phyloP scores from a whole-genome alignment of 2,329 filamentous ascomycete species.

The Bipolaris zeicola region DNA sequence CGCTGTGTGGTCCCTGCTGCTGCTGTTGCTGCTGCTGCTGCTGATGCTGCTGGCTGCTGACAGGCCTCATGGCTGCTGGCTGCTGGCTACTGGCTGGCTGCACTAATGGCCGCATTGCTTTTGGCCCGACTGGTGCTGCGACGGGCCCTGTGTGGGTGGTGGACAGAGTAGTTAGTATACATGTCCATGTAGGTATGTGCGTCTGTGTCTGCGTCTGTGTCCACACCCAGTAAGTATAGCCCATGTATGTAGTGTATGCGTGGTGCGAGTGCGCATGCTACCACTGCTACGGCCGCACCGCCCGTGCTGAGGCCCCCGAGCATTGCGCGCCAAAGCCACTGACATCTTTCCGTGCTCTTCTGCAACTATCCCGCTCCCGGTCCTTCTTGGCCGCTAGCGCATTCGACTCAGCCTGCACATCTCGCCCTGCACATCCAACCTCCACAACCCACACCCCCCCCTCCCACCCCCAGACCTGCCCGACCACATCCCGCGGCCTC shows the following conservation, averaged over 20 bases:
- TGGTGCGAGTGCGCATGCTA: background rate
- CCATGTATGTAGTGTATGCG: no score
- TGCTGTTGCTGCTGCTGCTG: no score
- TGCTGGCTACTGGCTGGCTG: background rate
- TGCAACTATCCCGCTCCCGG: constrained; percentile 17
- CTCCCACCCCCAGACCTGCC: constrained; percentile 2
- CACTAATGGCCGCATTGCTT: background rate
- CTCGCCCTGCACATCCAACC: constrained; percentile 16
- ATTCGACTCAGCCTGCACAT: constrained; percentile 17
- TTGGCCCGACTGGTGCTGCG: background rate
- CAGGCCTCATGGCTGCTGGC: background rate
- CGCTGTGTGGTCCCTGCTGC: constrained; percentile 3
- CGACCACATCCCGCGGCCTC: background rate
- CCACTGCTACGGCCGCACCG: background rate
- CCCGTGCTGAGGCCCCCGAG: constrained; percentile 4
- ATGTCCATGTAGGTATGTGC: no score
- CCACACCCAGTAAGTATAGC: no score
- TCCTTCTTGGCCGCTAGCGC: constrained; percentile 21
- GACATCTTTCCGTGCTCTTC: constrained; percentile 14
- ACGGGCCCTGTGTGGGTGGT: background rate
- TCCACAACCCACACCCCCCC: background rate
- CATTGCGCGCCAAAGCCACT: constrained; percentile 13
- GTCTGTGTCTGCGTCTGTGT: no score
- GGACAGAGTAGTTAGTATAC: no score
- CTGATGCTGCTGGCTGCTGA: background rate